Percentiles rank a stretch among this genome's conserved stretches.
Conservation (phyloP, 768 basidiomycete genomes). For the Mrakia blollopis region DNA sequence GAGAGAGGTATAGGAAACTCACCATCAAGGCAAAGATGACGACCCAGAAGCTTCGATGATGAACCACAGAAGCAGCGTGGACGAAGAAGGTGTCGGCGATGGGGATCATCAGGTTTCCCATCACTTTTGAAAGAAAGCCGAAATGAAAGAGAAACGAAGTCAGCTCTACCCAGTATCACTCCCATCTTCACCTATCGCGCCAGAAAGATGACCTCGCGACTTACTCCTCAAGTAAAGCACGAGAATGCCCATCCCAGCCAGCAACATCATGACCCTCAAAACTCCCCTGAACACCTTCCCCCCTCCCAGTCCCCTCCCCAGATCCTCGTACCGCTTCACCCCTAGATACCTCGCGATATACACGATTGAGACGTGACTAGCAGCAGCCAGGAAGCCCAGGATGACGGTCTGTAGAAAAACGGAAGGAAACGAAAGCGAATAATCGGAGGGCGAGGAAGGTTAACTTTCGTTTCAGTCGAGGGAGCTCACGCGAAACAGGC, state of each 20-base stretch:
- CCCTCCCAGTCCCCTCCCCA: constrained; percentile 20
- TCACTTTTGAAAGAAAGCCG: constrained; percentile 9
- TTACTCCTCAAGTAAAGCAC: constrained; percentile 25
- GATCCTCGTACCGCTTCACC: constrained; percentile 30
- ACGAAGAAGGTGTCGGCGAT: constrained; percentile 8
- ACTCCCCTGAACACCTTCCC: not conserved
- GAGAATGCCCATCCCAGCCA: constrained; percentile 22
- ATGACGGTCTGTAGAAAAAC: not conserved
- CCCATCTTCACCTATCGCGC: not conserved
- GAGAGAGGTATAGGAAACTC: not conserved
- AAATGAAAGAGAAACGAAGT: no score
- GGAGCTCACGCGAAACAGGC: no score
- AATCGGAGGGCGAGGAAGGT: no score
- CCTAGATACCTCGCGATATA: constrained; percentile 31
- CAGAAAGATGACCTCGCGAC: not conserved
- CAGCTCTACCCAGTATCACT: no score
- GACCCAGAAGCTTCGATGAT: constrained; percentile 6
- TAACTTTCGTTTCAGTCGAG: no score
- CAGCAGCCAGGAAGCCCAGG: constrained; percentile 12
- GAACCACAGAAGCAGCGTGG: not conserved
- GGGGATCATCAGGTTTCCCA: constrained; percentile 17
- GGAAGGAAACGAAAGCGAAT: not conserved
- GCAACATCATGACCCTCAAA: constrained; percentile 3
- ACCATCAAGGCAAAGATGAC: constrained; percentile 18
- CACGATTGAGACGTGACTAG: constrained; percentile 25